Conservation (phyloP, 1,284 basidiomycete genomes). For the Thelephora terrestris region DNA sequence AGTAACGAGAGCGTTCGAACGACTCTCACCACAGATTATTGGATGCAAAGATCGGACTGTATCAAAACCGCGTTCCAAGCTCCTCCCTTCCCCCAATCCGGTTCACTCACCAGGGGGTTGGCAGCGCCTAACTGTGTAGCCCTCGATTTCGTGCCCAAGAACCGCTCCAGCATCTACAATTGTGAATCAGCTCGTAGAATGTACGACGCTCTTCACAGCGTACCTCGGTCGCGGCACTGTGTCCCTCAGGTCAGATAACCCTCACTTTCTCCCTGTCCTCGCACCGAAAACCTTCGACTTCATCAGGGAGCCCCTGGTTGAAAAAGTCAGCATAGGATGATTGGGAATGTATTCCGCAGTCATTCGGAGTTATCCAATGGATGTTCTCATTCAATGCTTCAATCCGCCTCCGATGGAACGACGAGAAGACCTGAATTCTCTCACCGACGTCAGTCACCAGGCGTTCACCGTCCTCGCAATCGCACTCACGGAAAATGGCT, state of each 20-base stretch:
- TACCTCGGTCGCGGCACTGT: conserved; percentile 56
- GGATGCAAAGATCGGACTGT: too few relatives aligned
- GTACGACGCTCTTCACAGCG: neutral
- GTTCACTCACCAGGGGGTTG: too few relatives aligned
- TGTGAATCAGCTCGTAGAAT: too few relatives aligned
- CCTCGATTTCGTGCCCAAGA: too few relatives aligned
- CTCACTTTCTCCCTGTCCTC: conserved; percentile 53
- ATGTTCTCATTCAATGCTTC: conserved; percentile 40
- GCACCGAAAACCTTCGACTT: conserved; percentile 52
- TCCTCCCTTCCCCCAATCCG: too few relatives aligned
- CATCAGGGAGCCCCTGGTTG: conserved; percentile 42
- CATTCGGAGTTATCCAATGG: conserved; percentile 48
- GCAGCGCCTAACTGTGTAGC: too few relatives aligned
- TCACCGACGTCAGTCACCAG: neutral
- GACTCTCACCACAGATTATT: too few relatives aligned
- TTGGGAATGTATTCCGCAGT: conserved; percentile 36
- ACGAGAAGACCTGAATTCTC: conserved; percentile 51
- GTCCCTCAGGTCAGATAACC: conserved; percentile 72
- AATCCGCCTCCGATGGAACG: conserved; percentile 61
- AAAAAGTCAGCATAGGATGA: conserved; percentile 46
- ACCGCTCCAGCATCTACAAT: too few relatives aligned
- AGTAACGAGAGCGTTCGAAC: too few relatives aligned
- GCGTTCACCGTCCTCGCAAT: neutral
- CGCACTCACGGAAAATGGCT: conserved; percentile 51
- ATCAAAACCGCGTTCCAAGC: too few relatives aligned